These are phyloP conservation scores for Blastobotrys proliferans DNA, from an alignment of 1,139 yeast species.

Conservation along the genomic window DNA sequence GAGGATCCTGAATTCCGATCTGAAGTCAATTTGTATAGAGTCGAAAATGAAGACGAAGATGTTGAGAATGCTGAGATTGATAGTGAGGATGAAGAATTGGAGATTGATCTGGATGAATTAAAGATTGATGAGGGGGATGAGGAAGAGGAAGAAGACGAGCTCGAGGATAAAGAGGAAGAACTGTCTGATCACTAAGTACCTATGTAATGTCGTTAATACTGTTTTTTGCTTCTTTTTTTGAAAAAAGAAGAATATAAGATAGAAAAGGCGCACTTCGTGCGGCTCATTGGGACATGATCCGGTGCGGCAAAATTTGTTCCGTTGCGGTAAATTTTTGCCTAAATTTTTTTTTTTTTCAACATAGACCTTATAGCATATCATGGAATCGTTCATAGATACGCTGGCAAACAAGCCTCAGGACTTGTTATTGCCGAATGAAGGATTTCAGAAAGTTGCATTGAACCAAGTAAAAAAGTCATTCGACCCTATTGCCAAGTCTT, in stretches of 20 bases:
- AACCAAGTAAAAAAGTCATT: conserved; percentile 49
- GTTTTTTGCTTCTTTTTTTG: no score
- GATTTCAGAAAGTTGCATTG: conserved; percentile 31
- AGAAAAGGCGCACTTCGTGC: no score
- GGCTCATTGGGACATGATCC: background rate
- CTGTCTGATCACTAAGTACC: background rate
- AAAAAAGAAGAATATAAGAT: no score
- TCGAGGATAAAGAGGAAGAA: background rate
- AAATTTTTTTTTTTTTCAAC: conserved; percentile 1
- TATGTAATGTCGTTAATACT: no score
- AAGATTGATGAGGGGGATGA: conserved; percentile 44
- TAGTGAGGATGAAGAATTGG: conserved; percentile 20
- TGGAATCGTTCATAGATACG: conserved; percentile 16
- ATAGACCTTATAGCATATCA: background rate
- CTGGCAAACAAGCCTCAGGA: conserved; percentile 29
- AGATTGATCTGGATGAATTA: conserved; percentile 16
- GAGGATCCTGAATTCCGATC: conserved; percentile 91
- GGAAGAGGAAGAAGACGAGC: conserved; percentile 35
- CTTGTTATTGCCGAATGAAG: conserved; percentile 28
- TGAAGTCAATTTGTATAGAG: conserved; percentile 77
- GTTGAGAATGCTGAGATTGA: conserved; percentile 30
- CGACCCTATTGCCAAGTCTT: conserved; percentile 61
- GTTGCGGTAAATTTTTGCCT: background rate
- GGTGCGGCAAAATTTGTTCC: background rate
- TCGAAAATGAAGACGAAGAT: conserved; percentile 30